Evolutionary conservation across 495 filamentous ascomycete species (phyloP), one percentile per base, ranked within the genome.

Genomic region (Thozetella sp.): DNA sequence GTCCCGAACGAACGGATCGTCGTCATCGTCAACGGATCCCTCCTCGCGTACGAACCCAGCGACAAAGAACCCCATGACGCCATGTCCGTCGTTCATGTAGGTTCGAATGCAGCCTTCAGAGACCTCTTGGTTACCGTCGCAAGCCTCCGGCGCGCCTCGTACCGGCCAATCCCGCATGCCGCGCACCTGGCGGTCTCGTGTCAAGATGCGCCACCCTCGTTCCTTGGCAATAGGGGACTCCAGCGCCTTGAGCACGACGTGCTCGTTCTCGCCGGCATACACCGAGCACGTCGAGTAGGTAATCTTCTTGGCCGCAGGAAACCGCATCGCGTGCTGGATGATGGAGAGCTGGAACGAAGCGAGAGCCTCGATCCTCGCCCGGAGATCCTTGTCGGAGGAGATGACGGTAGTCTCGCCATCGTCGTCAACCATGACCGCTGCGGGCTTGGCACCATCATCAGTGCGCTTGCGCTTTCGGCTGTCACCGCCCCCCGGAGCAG

Each of bases 251-350:
- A 86, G 54, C 9, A 97, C 93, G 0, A 97, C 95, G 23, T 80
- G 69, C 69, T 99, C 95, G 67, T 99, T 98, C 71, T 99, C 95
- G 37, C 88, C 81, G 1, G 86, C 77, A 69, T 97, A 84, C 23
- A 96, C 78, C 0, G 95, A 98, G 68, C 95, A 99, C 0, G 95
- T 99, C 43, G 90, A 93, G 68, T 99, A 99, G 0, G 90, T 90
- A 40, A 98, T 89, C 65, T 82, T 88, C 2, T 67, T 78, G 0
- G 92, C 93, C n/a, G 80, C 74, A 0, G 93, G 90, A 62, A 97
- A 99, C 23, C 74, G 70, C 71, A 98, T 86, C 0, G 95, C 94
- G 68, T 96, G 93, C 55, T 89, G 82, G 4, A 97, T 77, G 17
- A 96, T 84, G 25, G 82, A 79, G 19, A 91, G 80, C 69, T 97